Conservation (phyloP, 228 moss, liverwort and hornwort species). For the Sphagnum fallax region DNA sequence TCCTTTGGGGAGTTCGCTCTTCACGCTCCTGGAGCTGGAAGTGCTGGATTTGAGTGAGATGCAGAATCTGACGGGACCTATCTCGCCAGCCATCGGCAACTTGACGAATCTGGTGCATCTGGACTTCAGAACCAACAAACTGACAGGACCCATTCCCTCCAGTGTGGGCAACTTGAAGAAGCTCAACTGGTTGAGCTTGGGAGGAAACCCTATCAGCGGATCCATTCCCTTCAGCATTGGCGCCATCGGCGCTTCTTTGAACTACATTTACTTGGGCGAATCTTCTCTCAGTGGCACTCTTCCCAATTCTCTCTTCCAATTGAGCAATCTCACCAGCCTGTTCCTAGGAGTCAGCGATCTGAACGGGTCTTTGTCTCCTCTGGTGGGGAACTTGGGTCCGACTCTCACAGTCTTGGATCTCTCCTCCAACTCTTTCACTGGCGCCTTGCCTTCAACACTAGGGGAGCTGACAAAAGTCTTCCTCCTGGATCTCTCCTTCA, state of each 20-base stretch:
- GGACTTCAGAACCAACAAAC: constrained; percentile 18
- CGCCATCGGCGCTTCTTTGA: neutral
- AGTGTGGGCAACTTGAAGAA: constrained; percentile 6
- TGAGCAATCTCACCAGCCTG: constrained; percentile 12
- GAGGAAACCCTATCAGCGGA: constrained; percentile 23
- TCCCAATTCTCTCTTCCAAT: constrained; percentile 7
- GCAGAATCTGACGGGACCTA: constrained; percentile 14
- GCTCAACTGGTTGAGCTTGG: constrained; percentile 20
- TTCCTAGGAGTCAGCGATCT: constrained; percentile 28
- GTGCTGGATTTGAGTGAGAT: constrained; percentile 14
- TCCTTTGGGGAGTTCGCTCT: neutral
- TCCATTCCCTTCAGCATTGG: constrained; percentile 7
- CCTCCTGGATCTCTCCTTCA: constrained; percentile 1
- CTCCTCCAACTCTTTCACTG: constrained; percentile 8
- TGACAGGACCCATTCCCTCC: constrained; percentile 19
- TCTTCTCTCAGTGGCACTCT: constrained; percentile 4
- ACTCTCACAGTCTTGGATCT: constrained; percentile 8
- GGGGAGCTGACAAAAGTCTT: constrained; percentile 9
- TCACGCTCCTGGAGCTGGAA: neutral
- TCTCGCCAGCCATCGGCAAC: constrained; percentile 15
- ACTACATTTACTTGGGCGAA: neutral
- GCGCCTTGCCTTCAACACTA: constrained; percentile 9
- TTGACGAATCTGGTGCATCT: constrained; percentile 15
- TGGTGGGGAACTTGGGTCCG: constrained; percentile 6
- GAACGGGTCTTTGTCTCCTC: constrained; percentile 9